Conservation (phyloP, 495 filamentous ascomycete species). For the Talaromyces stipitatus region DNA sequence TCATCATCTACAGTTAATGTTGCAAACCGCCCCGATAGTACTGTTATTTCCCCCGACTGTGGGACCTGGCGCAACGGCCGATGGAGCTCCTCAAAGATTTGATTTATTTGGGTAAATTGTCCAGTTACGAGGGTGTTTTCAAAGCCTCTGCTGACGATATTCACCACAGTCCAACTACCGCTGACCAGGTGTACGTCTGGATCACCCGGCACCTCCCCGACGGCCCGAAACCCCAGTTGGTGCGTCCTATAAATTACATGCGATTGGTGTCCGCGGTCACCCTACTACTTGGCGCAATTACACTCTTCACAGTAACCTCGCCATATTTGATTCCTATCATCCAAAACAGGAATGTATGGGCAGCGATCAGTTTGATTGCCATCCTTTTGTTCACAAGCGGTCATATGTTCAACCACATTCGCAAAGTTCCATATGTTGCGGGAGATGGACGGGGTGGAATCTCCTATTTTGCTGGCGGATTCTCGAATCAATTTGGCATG, state of each 20-base stretch:
- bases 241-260: constrained; percentile 81
- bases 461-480: constrained; percentile 86
- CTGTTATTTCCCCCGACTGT: constrained; percentile 80
- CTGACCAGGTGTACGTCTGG: constrained; percentile 74
- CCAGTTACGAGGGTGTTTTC: background rate
- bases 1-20: constrained; percentile 55
- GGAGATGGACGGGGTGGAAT: constrained; percentile 81
- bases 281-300: constrained; percentile 56
- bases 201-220: constrained; percentile 68
- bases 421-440: constrained; percentile 90
- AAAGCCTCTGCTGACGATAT: constrained; percentile 1
- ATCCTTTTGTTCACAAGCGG: constrained; percentile 94
- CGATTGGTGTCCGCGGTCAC: constrained; percentile 62
- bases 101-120: constrained; percentile 76
- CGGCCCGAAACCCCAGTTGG: constrained; percentile 63
- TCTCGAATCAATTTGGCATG: constrained; percentile 90
- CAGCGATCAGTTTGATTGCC: constrained; percentile 77
- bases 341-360: constrained; percentile 90
- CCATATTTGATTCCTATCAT: constrained; percentile 80
- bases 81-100: constrained; percentile 64
- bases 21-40: constrained; percentile 91
- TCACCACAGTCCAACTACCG: constrained; percentile 55
- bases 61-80: constrained; percentile 71
- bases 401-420: constrained; percentile 99
- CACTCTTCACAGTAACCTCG: constrained; percentile 64